phyloP scores from a whole-genome alignment of 2,329 filamentous ascomycete genomes.

The Hirsutella minnesotensis region DNA sequence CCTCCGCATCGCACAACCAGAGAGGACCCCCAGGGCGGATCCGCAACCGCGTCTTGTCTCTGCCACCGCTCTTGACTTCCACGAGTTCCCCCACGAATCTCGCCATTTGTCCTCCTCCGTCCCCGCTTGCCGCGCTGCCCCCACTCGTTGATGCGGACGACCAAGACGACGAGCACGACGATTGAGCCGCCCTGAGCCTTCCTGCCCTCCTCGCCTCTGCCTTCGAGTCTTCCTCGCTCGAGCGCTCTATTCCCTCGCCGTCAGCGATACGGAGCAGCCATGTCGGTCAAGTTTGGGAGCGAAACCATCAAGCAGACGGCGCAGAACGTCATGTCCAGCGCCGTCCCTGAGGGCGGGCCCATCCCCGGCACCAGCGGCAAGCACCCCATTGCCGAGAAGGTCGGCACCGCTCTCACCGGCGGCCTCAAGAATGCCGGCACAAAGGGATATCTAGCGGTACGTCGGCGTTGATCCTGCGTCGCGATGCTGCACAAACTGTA shows the following conservation, averaged over 20 bases:
- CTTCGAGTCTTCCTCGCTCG: too few species aligned
- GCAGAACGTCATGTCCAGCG: constrained; percentile 15
- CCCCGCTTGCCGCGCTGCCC: too few species aligned
- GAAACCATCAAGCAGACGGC: constrained; percentile 46
- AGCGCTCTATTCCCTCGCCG: too few species aligned
- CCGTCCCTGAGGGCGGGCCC: constrained; percentile 25
- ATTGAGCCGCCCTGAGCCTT: not conserved
- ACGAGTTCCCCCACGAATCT: too few species aligned
- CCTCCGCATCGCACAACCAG: too few species aligned
- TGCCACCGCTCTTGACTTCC: too few species aligned
- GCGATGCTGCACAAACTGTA: too few species aligned
- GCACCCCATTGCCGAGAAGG: constrained; percentile 47
- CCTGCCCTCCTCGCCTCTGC: too few species aligned
- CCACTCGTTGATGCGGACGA: too few species aligned
- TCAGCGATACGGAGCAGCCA: constrained; percentile 26
- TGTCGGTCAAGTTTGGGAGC: constrained; percentile 81
- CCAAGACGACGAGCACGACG: not conserved
- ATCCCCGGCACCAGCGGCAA: constrained; percentile 49
- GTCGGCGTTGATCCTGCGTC: too few species aligned
- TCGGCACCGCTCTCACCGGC: constrained; percentile 64
- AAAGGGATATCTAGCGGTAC: constrained; percentile 66
- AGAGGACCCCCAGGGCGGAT: too few species aligned
- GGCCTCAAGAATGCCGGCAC: constrained; percentile 54
- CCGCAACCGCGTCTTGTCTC: too few species aligned
- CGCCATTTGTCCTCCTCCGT: not conserved